Base-by-base conservation (phyloP, 2,329 filamentous ascomycete species). In the Phialophora macrospora region DNA sequence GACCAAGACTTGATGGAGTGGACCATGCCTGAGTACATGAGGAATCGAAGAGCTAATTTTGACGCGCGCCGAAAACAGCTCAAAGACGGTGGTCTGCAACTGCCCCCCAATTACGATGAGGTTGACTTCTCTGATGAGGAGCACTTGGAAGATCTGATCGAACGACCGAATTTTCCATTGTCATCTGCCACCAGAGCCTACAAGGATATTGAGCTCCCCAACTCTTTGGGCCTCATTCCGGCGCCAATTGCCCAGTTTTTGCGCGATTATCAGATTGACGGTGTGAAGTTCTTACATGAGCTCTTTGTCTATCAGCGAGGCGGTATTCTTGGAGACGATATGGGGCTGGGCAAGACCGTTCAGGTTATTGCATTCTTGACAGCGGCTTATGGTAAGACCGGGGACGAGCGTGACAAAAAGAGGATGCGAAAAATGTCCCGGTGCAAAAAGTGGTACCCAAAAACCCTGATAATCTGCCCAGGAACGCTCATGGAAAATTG, bases 301-400 rank as follows among this genome's bases (percentile, higher is more conserved):
- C 85, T 91, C 24, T 98, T 98, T 74, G 90, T 97, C 3, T 94
- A 92, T 70, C 95, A 99, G 74, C 90, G 89, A 72, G 95, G 95
- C 0, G 92, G 91, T 1, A 91, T 99, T 24, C 83, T 99, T 0
- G 93, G 94, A 2, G 95, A 99, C 74, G 95, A 99, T 74, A 99
- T 99, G 95, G 95, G 95, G 22, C 79, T 99, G 34, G 95, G 95
- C 0, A 99, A 99, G 78, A 99, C 95, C 0, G 92, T 99, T 2
- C 95, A 99, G 77, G 92, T 99, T 28, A 95, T 93, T 64, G 91
- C 93, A 0, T 98, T 99, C 70, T 81, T 99, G 24, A 91, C 92
- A 0, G 92, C 88, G 0, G 93, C 93, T 0, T 99, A 97, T 75
- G 95, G 95, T 7, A 99, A 99, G 79, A 96, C 91, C 0, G 94